Percentiles rank a stretch among this genome's conserved stretches.
Conservation (phyloP, 805 yeast species). For the Saturnispora halmiae region DNA sequence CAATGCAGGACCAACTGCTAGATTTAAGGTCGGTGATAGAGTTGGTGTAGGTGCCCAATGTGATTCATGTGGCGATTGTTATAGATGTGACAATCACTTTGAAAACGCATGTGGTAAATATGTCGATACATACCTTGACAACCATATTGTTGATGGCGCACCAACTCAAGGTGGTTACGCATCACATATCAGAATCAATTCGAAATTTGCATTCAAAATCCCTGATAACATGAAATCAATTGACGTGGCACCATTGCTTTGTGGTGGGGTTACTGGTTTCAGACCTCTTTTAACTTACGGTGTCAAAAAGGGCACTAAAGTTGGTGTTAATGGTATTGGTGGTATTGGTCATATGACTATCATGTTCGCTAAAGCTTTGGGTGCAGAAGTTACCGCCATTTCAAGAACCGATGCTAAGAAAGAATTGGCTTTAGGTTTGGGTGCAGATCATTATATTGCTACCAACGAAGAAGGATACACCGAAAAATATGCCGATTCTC, state of each 20-base stretch:
- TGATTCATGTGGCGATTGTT: slow-evolving; percentile 33
- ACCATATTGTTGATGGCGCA: slow-evolving; percentile 32
- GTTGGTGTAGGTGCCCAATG: slow-evolving; percentile 44
- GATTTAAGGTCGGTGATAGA: slow-evolving; percentile 38
- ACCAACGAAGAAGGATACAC: slow-evolving; percentile 42
- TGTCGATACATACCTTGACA: slow-evolving; percentile 35
- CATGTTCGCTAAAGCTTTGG: slow-evolving; percentile 48
- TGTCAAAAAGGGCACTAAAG: slow-evolving; percentile 40
- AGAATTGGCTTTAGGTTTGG: slow-evolving; percentile 40
- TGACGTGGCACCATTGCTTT: slow-evolving; percentile 45
- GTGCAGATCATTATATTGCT: slow-evolving; percentile 47
- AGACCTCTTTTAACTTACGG: slow-evolving; percentile 38
- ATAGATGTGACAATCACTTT: slow-evolving; percentile 29
- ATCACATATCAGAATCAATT: slow-evolving; percentile 36
- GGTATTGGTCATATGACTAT: slow-evolving; percentile 40
- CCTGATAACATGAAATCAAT: slow-evolving; percentile 37
- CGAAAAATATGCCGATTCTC: slow-evolving; percentile 24
- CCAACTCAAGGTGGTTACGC: slow-evolving; percentile 42
- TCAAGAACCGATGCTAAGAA: slow-evolving; percentile 43
- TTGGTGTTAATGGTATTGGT: slow-evolving; percentile 42
- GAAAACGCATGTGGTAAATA: slow-evolving; percentile 48
- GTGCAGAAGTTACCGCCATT: slow-evolving; percentile 50
- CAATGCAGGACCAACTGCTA: slow-evolving; percentile 32
- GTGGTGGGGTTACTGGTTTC: slow-evolving; percentile 49
- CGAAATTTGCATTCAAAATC: slow-evolving; percentile 38